Evolutionary conservation across 306 rosid genomes (phyloP), one percentile per base, ranked within the genome.

Genomic region (Potentilla sterilis): DNA sequence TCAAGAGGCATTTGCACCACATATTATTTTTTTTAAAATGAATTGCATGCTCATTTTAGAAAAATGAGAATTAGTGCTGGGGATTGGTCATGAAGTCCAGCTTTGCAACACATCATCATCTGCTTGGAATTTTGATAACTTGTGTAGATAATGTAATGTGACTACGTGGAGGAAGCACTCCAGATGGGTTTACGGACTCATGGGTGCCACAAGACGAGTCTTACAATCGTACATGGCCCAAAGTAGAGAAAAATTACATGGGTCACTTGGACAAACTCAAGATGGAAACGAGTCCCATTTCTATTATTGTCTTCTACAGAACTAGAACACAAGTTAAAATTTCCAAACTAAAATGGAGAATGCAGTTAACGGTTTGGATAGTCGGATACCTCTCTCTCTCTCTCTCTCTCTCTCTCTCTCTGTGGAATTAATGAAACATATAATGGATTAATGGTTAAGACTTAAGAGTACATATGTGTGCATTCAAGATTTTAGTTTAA

Each of bases 71-170:
- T 40, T 48, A 22, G 10, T 68, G 75, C 74, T 44, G 81, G 78
- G 77, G 72, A 73, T 80, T 69, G 84, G 77, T 69, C 69, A 15
- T 47, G 80, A 43, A 67, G 43, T 37, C 67, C 73, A 77, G 54
- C 9, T 34, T 43, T 78, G 77, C 64, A 85, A 85, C 97, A 85
- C 91, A 87, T 22, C 90, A 85, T 77, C 86, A 40, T 21, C 4
- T 2, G 79, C 77, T 84, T 67, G 43, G 61, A 46, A 32, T 81
- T 78, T 80, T 55, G 88, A 91, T 88, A 77, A 46, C 83, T 41
- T 88, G 28, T 37, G 80, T 59, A 87, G 98, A 93, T 93, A 89
- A 91, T 79, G 81, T 67, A 89, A 89, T 78, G 80, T 64, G 71
- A 48, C 80, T 81, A 86, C 81, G 91, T 89, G 97, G 91, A 59